phyloP scores from a whole-genome alignment of 371 early-diverging fungal species.

The Umbelopsis sp. region DNA sequence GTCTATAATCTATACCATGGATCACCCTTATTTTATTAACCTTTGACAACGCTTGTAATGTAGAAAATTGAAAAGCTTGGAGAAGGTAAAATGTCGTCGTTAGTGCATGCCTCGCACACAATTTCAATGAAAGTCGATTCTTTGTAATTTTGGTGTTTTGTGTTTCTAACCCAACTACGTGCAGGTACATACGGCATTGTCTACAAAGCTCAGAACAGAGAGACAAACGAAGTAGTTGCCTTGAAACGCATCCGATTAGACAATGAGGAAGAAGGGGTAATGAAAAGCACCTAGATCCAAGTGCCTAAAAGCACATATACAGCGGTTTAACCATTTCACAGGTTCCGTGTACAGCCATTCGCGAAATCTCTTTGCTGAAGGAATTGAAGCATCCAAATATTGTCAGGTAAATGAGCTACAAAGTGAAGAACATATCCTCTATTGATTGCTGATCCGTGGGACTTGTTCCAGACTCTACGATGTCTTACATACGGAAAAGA shows the following conservation, averaged over 20 bases:
- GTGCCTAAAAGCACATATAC: neutral
- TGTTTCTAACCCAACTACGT: neutral
- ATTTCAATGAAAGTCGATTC: neutral
- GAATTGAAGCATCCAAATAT: slow-evolving; percentile 96
- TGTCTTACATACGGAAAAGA: slow-evolving; percentile 94
- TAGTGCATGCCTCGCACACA: neutral
- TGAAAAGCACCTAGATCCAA: neutral
- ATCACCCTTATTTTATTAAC: neutral
- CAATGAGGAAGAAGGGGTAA: slow-evolving; percentile 93
- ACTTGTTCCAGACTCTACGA: slow-evolving; percentile 75
- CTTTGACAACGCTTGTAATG: neutral
- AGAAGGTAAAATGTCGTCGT: slow-evolving; percentile 61
- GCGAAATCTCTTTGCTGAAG: slow-evolving; percentile 98
- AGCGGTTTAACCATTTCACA: slow-evolving; percentile 23
- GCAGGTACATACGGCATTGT: slow-evolving; percentile 95
- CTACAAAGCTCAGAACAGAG: slow-evolving; percentile 95
- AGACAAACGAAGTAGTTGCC: slow-evolving; percentile 94
- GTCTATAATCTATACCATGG: neutral
- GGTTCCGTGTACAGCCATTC: slow-evolving; percentile 96
- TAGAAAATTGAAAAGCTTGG: slow-evolving; percentile 94
- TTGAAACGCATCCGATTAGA: slow-evolving; percentile 97
- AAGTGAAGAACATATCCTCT: neutral
- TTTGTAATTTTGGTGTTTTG: no score
- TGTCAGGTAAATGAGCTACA: slow-evolving; percentile 59
- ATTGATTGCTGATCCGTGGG: slow-evolving; percentile 8